A percentile compares a stretch with the other conserved stretches of the same genome.
Evolutionary conservation across 768 basidiomycete species (phyloP).

Genomic region (Phaeolepiota aurea): DNA sequence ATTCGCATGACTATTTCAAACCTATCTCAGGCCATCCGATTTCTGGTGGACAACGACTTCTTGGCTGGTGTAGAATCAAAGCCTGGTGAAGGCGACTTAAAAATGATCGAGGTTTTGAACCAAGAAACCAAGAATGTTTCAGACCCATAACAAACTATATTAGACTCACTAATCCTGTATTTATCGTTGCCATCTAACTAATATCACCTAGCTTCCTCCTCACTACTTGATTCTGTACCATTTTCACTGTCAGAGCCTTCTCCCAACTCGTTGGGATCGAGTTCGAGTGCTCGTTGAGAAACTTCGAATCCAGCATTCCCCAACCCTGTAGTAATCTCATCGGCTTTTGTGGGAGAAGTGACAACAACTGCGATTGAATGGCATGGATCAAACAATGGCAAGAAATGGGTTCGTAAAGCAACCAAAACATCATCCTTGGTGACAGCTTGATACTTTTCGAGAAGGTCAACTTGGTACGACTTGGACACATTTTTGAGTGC

Average conservation of each 20-base stretch:
- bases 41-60: conserved; percentile 87
- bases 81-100: conserved; percentile 66
- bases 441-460: conserved; percentile 73
- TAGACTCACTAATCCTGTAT: too few relatives aligned
- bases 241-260: conserved; percentile 24
- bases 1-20: conserved; percentile 86
- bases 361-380: conserved; percentile 77
- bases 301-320: conserved; percentile 68
- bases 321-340: conserved; percentile 61
- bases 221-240: conserved; percentile 12
- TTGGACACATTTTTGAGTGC: conserved; percentile 79
- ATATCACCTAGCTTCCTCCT: conserved; percentile 9
- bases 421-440: conserved; percentile 69
- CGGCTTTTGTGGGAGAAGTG: conserved; percentile 73
- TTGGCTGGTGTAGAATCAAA: conserved; percentile 69
- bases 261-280: conserved; percentile 45
- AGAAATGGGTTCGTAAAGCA: conserved; percentile 63
- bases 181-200: conserved; percentile 5
- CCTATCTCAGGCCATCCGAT: conserved; percentile 86
- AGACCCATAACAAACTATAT: not conserved
- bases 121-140: not conserved
- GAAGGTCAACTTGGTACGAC: conserved; percentile 65
- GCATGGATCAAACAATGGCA: conserved; percentile 75
- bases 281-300: conserved; percentile 59
- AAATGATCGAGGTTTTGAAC: conserved; percentile 51